Conservation (phyloP, 129 eudicot genomes). For the Flaveria linearis region DNA sequence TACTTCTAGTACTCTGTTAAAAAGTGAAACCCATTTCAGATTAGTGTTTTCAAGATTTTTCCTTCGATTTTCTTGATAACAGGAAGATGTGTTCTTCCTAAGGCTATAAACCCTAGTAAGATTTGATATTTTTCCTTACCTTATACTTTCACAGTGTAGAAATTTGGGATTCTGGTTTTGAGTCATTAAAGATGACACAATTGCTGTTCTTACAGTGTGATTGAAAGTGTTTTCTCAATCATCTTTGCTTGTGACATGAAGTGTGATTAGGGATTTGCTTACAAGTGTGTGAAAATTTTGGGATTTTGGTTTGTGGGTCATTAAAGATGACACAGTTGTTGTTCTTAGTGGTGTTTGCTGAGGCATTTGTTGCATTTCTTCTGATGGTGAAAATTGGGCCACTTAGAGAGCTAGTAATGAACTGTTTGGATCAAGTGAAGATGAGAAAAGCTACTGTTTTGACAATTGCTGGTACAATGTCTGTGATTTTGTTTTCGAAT, state of each 20-base stretch:
- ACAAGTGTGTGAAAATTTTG: neutral
- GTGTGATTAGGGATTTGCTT: neutral
- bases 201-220: neutral
- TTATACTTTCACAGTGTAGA: neutral
- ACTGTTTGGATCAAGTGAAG: constrained; percentile 89
- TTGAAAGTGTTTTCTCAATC: neutral
- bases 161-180: constrained; percentile 8
- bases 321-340: constrained; percentile 76
- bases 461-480: constrained; percentile 87
- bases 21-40: neutral
- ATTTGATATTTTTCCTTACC: neutral
- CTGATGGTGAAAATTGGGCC: constrained; percentile 95
- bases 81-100: constrained; percentile 5
- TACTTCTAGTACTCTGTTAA: neutral
- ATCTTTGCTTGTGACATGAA: neutral
- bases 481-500: constrained; percentile 70
- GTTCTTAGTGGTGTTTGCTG: constrained; percentile 68
- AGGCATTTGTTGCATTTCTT: constrained; percentile 74
- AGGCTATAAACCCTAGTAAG: constrained; percentile 8
- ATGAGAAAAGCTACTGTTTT: constrained; percentile 87
- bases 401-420: constrained; percentile 83
- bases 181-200: constrained; percentile 19
- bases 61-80: neutral
- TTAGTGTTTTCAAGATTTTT: constrained; percentile 11
- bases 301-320: constrained; percentile 13